Evolutionary conservation across 2,329 filamentous ascomycete species (phyloP), one percentile per base, ranked within the genome.

Genomic region (Aspergillus floridensis): DNA sequence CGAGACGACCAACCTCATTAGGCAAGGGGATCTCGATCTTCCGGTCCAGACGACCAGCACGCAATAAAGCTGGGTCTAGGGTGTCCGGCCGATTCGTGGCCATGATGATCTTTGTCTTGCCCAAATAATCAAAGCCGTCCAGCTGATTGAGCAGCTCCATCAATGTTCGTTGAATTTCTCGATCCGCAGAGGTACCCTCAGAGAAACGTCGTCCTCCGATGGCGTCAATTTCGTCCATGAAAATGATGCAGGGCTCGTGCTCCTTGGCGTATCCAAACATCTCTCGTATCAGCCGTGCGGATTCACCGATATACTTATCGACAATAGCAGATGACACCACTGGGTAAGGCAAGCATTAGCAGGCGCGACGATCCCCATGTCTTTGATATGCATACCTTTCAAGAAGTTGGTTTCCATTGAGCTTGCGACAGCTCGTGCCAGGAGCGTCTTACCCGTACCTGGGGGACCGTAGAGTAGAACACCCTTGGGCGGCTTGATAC

Each of bases 91-190:
- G 85, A 83, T 99, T 99, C 60, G 95, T 98, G 86, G 70, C 95
- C 96, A 99, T 99, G 81, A 99, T 99, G 76, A 99, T 99, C 83
- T 99, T 99, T 57, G 95, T 99, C 84, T 99, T 97, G 69, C 96
- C 95, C 41, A 99, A 85, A 80, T 99, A 99, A 80, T 99, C 95
- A 81, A 99, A 99, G 67, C 96, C 95, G 75, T 99, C 95, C 56
- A 99, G 87, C 78, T 99, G 95, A 79, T 99, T 99, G 63, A 99
- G 88, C 57, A 99, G 84, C 78, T 99, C 95, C 95, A 99, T 99
- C 61, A 99, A 82, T 38, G 95, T 99, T 73, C 95, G 89, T 80
- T 99, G 95, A 69, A 99, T 99, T 78, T 99, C 95, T 72, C 96
- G 89, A 81, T 99, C 95, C 53, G 95, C 95, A 61, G 92, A 96